Percentiles rank a stretch among this genome's conserved stretches.
Conservation (phyloP, 2,329 filamentous ascomycete species). For the Leptodontidium sp. region DNA sequence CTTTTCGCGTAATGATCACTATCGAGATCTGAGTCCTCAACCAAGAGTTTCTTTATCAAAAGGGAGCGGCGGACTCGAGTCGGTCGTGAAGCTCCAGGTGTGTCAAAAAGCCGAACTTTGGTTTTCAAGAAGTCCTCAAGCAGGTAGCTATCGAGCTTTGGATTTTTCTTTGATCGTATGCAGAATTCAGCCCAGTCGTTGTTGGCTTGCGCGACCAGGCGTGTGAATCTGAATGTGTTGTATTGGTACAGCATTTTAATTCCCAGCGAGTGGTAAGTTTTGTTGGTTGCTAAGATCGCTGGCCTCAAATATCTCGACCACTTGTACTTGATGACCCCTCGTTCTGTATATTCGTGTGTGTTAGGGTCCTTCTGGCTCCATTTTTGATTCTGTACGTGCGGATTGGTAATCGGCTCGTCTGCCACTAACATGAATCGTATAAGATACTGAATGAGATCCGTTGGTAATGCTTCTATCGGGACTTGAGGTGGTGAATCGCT, state of each 20-base stretch:
- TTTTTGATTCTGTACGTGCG: background rate
- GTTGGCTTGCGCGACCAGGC: background rate
- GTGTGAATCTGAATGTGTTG: conserved; percentile 18
- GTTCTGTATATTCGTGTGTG: background rate
- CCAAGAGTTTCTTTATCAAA: background rate
- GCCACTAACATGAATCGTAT: conserved; percentile 15
- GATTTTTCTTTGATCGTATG: background rate
- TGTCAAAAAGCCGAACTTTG: background rate
- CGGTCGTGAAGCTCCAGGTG: background rate
- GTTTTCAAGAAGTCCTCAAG: conserved; percentile 1
- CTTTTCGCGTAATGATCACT: background rate
- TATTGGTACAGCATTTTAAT: conserved; percentile 1
- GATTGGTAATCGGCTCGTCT: conserved; percentile 15
- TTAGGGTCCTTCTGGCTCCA: background rate
- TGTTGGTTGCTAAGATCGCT: conserved; percentile 13
- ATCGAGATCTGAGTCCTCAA: conserved; percentile 10
- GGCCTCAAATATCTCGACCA: conserved; percentile 18
- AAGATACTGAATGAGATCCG: background rate
- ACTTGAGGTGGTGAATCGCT: background rate
- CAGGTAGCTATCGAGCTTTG: too few species aligned
- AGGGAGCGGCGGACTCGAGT: background rate
- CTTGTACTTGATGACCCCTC: background rate
- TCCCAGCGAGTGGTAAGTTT: background rate
- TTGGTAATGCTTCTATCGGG: conserved; percentile 1
- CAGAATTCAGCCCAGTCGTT: background rate